Base-by-base conservation (phyloP, 1,139 yeast species). In the Kurtzmaniella quercitrusa region DNA sequence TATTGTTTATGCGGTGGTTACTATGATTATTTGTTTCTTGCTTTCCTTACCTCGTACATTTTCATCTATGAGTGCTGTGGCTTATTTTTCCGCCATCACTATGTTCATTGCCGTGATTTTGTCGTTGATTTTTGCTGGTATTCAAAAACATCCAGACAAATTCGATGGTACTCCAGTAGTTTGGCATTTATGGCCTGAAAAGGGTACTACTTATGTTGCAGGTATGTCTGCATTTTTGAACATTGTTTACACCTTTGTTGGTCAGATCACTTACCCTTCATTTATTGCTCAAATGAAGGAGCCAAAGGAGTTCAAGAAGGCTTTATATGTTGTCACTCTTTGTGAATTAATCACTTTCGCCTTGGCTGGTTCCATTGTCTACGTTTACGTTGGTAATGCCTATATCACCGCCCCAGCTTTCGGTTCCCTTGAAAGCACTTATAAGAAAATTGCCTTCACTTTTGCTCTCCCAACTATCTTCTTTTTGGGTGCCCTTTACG, bases 241-340 rank as follows among this genome's bases (percentile, higher is more conserved):
- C 59, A 79, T 80, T 50, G 78, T 77, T 27, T 80, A 78, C 58
- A 78, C 84, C 1, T 79, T 80, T 59, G 84, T 79, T 27, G 85
- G 85, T 3, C 85, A 80, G 58, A 75, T 79, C 55, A 76, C 81
- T 2, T 78, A 78, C 50, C 85, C 85, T 1, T 77, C 82, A 14
- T 79, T 80, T 57, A 79, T 80, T 48, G 66, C 79, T 16, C 82
- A 80, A 54, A 80, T 80, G 85, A 72, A 68, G 50, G 64, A 69
- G 45, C 85, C 85, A 18, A 63, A 63, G 39, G 84, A 80, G 42
- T 80, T 80, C 63, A 75, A 69, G 46, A 79, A 79, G 60, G 83
- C 82, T 1, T 61, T 80, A 23, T 68, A 70, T 50, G 61, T 75
- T 3, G 83, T 79, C 40, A 76, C 83, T 2, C 47, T 65, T 15